Evolutionary conservation across 1,284 basidiomycete genomes (phyloP), one percentile per base, ranked within the genome.

Genomic region (Entoloma clypeatum): DNA sequence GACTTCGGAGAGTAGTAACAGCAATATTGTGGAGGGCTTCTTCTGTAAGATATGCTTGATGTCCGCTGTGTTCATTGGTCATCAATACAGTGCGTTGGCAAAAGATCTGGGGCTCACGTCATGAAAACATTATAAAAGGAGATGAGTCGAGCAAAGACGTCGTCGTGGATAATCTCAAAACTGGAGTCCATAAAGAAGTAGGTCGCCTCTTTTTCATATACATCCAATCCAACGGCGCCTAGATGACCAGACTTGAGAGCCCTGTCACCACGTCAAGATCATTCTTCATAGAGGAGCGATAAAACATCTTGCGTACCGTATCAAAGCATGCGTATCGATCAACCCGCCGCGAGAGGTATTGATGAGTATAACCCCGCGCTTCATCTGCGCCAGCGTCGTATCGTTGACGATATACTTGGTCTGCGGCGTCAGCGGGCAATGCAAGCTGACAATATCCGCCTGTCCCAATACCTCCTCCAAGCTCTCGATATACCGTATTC

Each of bases 71-170:
- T 13, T 16, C 9, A 9, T 30, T 7, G 14, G n/a, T n/a, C 5
- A 23, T 41, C 7, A 47, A 22, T 21, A 13, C 21, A 13, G 26
- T 8, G 24, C 23, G 2, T 14, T 5, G 33, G 4, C 9, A 13
- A 18, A 16, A 7, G 17, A 37, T 10, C 35, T 19, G 21, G 33
- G 34, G 8, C 60, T 41, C 39, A 64, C 65, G 59, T 68, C 61
- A 68, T 60, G 40, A 65, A 67, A 23, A 68, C 65, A 41, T 67
- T 68, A 49, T 67, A 66, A 47, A 68, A 68, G 0, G 64, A 61
- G 9, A 68, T 47, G n/a, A 68, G 52, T n/a, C 65, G 59, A 14
- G 62, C 63, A 44, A 68, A 67, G n/a, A 54, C 58, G 39, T 68
- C 65, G 36, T 68, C 65, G 17, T 64, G 52, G 37, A 68, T 68